Base-by-base conservation (phyloP, 441 rosid genomes). In the Mallotus japonicus region DNA sequence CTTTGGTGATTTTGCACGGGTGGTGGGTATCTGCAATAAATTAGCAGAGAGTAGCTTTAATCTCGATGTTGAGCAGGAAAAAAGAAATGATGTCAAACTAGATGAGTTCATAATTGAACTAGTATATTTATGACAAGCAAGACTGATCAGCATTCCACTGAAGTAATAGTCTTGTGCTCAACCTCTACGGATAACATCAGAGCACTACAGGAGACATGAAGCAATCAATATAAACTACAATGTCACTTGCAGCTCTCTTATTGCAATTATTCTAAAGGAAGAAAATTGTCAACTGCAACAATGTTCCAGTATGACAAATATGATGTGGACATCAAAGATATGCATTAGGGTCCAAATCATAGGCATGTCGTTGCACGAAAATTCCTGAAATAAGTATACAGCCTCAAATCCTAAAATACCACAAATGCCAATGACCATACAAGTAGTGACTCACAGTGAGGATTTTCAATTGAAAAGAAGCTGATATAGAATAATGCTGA, bases 1-100 rank as follows among this genome's bases (percentile, higher is more conserved):
- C 85, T 92, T 94, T 19, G 97, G 98, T 60, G 98, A 90, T 78
- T 17, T 83, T 28, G 97, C 81, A 62, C 98, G 90, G 6, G 97
- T 90, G 24, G 88, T 89, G 51, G 98, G 97, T 83, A 90, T 88
- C 98, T 93, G 55, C 28, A 65, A 70, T 46, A 69, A 71, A 28
- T 77, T 17, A 62, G 54, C 61, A 63, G 47, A 24, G 32, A 72
- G 7, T 12, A 58, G 32, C 5, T 28, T 62, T n/a, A 6, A 19
- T 12, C 16, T 50, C 58, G 7, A 28, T 16, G 49, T 60, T n/a
- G 1, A 28, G 3, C 32, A 28, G 32, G 32, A 28, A 28, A 28
- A 24, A 28, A 28, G 32, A 9, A 9, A 6, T 8, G 19, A 6
- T 42, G 46, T 42, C 8, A 42, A 42, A 42, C 46, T 42, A 42